These are phyloP conservation scores for Huntiella abstrusa DNA, from an alignment of 2,329 filamentous ascomycete species.

Conservation along the genomic window DNA sequence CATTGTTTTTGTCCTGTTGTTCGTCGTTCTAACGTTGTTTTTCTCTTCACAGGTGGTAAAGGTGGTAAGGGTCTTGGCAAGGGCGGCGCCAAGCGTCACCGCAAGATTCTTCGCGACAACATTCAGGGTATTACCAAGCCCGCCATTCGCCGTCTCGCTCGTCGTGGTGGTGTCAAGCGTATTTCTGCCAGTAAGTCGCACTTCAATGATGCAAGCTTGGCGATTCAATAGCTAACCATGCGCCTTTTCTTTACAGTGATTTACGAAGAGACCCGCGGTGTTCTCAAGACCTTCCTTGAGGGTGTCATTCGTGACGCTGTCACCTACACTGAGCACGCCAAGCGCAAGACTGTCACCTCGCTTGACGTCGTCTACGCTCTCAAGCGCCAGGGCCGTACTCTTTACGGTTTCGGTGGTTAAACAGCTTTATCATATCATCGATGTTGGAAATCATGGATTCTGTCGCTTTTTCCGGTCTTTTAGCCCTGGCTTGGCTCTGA, in stretches of 20 bases:
- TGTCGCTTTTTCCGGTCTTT: background rate
- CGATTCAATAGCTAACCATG: constrained; percentile 1
- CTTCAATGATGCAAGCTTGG: background rate
- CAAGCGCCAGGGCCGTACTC: constrained; percentile 54
- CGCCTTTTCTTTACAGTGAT: constrained; percentile 29
- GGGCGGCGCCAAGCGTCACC: constrained; percentile 95
- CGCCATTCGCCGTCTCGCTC: constrained; percentile 92
- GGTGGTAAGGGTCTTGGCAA: constrained; percentile 96
- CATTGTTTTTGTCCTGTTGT: background rate
- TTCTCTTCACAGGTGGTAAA: constrained; percentile 45
- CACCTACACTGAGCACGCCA: constrained; percentile 65
- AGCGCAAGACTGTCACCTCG: constrained; percentile 62
- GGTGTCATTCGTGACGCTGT: constrained; percentile 59
- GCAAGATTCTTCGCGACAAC: constrained; percentile 99
- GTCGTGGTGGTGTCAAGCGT: constrained; percentile 99
- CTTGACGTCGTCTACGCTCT: constrained; percentile 50
- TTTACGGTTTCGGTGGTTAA: constrained; percentile 85
- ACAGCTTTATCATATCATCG: constrained; percentile 2
- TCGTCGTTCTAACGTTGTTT: constrained; percentile 3
- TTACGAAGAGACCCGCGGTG: constrained; percentile 61
- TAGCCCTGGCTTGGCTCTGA: too few relatives aligned
- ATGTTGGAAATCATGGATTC: background rate
- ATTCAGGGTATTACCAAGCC: constrained; percentile 99
- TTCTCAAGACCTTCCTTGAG: constrained; percentile 63
- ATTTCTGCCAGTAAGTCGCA: constrained; percentile 52